Evolutionary conservation across 2,329 filamentous ascomycete species (phyloP), one percentile per base, ranked within the genome.

Genomic region (Ustulina deusta): DNA sequence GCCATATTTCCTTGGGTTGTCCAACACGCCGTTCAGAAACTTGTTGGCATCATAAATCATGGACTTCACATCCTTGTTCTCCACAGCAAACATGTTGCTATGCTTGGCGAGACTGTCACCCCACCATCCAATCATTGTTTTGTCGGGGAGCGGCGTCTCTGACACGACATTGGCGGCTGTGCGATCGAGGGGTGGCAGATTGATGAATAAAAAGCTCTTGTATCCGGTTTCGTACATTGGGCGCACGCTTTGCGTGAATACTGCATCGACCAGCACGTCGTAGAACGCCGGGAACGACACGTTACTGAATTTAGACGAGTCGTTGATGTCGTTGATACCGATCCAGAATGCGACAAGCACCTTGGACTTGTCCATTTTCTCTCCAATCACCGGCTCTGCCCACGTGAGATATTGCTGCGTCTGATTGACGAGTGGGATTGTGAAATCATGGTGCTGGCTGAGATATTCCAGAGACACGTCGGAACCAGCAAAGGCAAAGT

Each of bases 241-340:
- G 27, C 79, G 74, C 9, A 85, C 77, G 17, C 80, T 79, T 60
- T 75, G 64, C 15, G 76, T 66, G 63, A 86, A 83, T 1, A 84
- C 76, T 0, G 80, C 77, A 3, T 59, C 59, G 40, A 83, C 79
- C 5, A 86, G 74, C 11, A 75, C 73, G 3, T 80, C 74, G 72
- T 86, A 87, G 69, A 85, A 81, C 0, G 72, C 75, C 2, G 79
- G 77, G 68, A 86, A 86, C 11, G 79, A 77, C 13, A 82, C 76
- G 13, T 70, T 78, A 36, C 77, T 78, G 55, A 81, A 82, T 46
- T 81, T 80, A 15, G 76, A 78, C 6, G 82, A 81, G 72, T 88
- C 85, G 69, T 79, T 81, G 68, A 88, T 85, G 64, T 88, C 86
- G 72, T 88, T 88, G 66, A 88, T 81, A 1, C 84, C 86, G 52